Evolutionary conservation across 768 basidiomycete species (phyloP).

Genomic region (Phlebiopsis flavidoalba): DNA sequence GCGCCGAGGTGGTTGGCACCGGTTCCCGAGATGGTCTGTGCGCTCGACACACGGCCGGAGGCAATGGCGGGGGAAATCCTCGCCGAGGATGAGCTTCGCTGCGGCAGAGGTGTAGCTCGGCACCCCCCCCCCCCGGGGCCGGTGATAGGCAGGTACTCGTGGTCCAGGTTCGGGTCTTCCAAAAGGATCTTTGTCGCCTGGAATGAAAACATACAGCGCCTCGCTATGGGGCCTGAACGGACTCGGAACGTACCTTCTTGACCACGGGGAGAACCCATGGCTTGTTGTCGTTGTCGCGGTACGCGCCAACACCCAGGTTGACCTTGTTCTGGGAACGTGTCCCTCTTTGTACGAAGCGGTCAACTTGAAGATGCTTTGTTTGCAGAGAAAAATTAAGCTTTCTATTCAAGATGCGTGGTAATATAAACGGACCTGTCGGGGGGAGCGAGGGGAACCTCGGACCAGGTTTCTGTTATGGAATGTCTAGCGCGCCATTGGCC

Average conservation of each 20-base stretch:
- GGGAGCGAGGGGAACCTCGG: constrained; percentile 74
- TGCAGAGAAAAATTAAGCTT: neutral
- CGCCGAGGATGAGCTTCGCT: constrained; percentile 75
- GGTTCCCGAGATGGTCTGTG: constrained; percentile 94
- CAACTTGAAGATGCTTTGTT: constrained; percentile 78
- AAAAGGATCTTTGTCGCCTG: constrained; percentile 68
- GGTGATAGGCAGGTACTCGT: constrained; percentile 90
- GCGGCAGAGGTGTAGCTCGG: constrained; percentile 79
- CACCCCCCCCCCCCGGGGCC: no score
- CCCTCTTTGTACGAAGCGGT: constrained; percentile 86
- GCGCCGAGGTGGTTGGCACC: constrained; percentile 94
- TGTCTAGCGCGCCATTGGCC: constrained; percentile 8
- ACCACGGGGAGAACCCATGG: constrained; percentile 93
- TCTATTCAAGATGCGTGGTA: neutral
- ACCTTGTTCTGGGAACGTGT: constrained; percentile 72
- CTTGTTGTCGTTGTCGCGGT: constrained; percentile 82
- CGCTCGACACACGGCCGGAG: constrained; percentile 69
- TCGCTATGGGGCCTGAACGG: constrained; percentile 1
- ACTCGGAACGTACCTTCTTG: constrained; percentile 55
- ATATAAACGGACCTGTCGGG: constrained; percentile 66
- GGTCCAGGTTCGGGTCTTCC: constrained; percentile 69
- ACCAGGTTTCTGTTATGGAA: constrained; percentile 57
- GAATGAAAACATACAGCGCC: constrained; percentile 23
- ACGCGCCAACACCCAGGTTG: constrained; percentile 91
- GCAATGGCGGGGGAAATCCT: constrained; percentile 64